These are phyloP conservation scores for Amanita fuliginea DNA, from an alignment of 768 basidiomycete species.

Conservation along the genomic window DNA sequence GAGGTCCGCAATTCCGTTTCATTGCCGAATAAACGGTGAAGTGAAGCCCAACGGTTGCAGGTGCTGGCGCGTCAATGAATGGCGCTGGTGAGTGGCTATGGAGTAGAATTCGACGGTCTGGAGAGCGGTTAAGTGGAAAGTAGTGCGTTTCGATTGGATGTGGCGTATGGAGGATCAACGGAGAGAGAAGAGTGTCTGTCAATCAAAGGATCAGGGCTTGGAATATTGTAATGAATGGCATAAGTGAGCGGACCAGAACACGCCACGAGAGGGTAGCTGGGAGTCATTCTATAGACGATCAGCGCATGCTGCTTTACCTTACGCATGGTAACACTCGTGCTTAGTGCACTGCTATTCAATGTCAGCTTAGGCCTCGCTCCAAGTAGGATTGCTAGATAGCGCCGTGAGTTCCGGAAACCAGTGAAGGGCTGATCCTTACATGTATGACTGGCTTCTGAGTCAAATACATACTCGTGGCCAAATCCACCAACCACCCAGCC, in stretches of 20 bases:
- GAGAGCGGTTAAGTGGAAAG: conserved; percentile 33
- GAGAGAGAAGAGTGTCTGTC: conserved; percentile 44
- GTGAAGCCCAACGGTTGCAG: conserved; percentile 27
- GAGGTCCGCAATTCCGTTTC: conserved; percentile 33
- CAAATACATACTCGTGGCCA: conserved; percentile 19
- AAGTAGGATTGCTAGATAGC: neutral
- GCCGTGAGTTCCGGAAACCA: conserved; percentile 5
- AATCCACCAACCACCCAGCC: conserved; percentile 60
- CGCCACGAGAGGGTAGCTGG: neutral
- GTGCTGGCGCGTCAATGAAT: conserved; percentile 33
- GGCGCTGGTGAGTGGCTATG: conserved; percentile 65
- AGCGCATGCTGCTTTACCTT: conserved; percentile 48
- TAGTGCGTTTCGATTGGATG: conserved; percentile 56
- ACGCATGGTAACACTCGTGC: conserved; percentile 38
- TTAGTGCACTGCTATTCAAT: conserved; percentile 20
- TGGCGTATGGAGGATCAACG: conserved; percentile 57
- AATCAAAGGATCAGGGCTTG: conserved; percentile 6
- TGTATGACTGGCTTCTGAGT: conserved; percentile 22
- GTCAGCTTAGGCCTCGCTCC: neutral
- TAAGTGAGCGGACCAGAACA: conserved; percentile 1
- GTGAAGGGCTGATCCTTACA: conserved; percentile 26
- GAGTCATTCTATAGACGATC: conserved; percentile 40
- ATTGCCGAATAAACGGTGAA: conserved; percentile 52
- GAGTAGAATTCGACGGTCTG: conserved; percentile 33
- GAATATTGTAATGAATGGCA: neutral